Percentiles rank a stretch among this genome's conserved stretches.
Conservation (phyloP, 768 basidiomycete genomes). For the Termitomyces sp. region DNA sequence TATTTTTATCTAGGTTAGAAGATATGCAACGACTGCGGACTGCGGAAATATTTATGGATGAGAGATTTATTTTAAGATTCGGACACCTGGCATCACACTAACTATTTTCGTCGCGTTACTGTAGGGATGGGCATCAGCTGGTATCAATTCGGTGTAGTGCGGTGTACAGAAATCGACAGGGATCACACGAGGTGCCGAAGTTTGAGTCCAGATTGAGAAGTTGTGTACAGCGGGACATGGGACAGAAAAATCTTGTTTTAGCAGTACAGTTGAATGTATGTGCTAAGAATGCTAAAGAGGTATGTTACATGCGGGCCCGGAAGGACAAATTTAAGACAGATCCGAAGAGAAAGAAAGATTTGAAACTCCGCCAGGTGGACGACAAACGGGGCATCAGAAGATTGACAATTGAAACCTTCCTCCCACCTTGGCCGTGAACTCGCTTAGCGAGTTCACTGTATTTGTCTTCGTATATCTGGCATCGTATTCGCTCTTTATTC, state of each 20-base stretch:
- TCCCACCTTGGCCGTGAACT: conserved; percentile 6
- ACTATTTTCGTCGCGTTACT: neutral
- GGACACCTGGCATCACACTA: neutral
- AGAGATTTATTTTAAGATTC: neutral
- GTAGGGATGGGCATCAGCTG: no score
- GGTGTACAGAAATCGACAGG: neutral
- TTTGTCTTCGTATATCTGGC: conserved; percentile 26
- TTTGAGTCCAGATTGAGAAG: no score
- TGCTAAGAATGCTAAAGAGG: neutral
- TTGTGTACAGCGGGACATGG: neutral
- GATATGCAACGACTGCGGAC: neutral
- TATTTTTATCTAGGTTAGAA: neutral
- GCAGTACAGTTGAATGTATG: neutral
- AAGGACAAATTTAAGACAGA: neutral
- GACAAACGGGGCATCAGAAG: conserved; percentile 7
- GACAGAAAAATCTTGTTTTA: neutral
- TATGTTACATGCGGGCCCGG: neutral
- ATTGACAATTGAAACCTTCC: conserved; percentile 2
- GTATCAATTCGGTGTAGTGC: neutral
- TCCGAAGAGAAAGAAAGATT: neutral
- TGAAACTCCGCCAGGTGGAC: neutral
- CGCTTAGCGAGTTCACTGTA: conserved; percentile 13
- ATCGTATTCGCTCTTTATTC: conserved; percentile 36
- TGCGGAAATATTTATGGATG: neutral
- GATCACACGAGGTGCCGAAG: no score